Evolutionary conservation across 306 rosid genomes (phyloP), one percentile per base, ranked within the genome.

Genomic region (Acacia confusa): DNA sequence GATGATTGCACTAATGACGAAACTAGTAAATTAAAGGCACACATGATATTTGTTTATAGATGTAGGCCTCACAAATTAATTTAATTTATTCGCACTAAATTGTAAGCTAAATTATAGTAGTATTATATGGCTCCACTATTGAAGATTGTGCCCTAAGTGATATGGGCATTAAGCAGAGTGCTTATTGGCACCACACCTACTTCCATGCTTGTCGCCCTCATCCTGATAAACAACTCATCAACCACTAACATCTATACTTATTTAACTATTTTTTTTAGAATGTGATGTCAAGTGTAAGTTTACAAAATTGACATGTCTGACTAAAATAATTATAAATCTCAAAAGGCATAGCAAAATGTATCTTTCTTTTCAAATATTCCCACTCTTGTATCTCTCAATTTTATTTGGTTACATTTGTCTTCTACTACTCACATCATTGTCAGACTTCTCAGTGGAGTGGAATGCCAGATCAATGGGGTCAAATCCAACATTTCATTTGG

Each of bases 271-370:
- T 71, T 77, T 81, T 87, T 82, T 81, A 76, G 61, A 74, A 47
- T 77, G 82, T 92, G 97, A 92, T 88, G 97, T 92, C 94, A 92
- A 85, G 90, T 82, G 73, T 79, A 55, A 69, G 86, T 74, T 83
- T 80, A 50, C 80, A 78, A 85, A 89, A 72, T 80, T 86, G 92
- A 87, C 94, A 82, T 84, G 79, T 80, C 89, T 86, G 74, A 80
- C 24, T 82, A 80, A 80, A 69, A 82, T 82, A 72, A 68, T 77
- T 72, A 9, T 70, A 85, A 75, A 84, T 80, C 71, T 67, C 40
- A 74, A 84, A 80, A 66, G 84, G 82, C 86, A 76, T 72, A 80
- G 79, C 83, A 82, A 89, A 85, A 80, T 86, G 84, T 55, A 64
- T 81, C 82, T 70, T 84, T 70, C 81, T 79, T 77, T 81, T 78